Percentiles rank a stretch among this genome's conserved stretches.
phyloP scores from a whole-genome alignment of 108 stramenopile genomes.

The Pseudonitzschia pungens region DNA sequence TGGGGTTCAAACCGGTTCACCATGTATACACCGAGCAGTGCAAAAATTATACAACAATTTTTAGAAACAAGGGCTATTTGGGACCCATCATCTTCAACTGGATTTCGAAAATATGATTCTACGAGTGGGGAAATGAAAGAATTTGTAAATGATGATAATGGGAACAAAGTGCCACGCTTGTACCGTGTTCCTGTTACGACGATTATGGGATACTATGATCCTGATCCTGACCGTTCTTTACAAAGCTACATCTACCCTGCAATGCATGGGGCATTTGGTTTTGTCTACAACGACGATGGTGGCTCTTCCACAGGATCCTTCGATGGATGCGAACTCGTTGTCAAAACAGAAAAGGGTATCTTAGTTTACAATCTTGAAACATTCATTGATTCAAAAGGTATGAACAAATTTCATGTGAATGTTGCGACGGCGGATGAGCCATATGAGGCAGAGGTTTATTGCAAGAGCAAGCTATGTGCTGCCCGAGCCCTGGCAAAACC shows the following conservation, averaged over 20 bases:
- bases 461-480: background rate
- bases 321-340: slow-evolving; percentile 4
- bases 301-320: background rate
- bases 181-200: slow-evolving; percentile 1
- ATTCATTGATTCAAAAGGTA: background rate
- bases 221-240: background rate
- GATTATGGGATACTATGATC: slow-evolving; percentile 7
- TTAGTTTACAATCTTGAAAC: background rate
- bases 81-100: slow-evolving; percentile 2
- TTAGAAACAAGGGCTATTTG: background rate
- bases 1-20: background rate
- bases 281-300: slow-evolving; percentile 3
- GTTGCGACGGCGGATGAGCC: slow-evolving; percentile 3
- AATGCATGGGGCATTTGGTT: background rate
- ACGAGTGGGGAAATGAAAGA: background rate
- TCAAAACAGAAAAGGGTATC: background rate
- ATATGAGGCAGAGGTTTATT: background rate
- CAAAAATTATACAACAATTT: background rate
- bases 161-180: background rate
- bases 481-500: background rate
- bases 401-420: slow-evolving; percentile 7
- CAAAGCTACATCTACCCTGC: slow-evolving; percentile 5
- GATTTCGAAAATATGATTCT: background rate
- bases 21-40: background rate
- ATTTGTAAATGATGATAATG: background rate